phyloP scores from a whole-genome alignment of 352 stramenopile genomes.

The Globisporangium ultimum region DNA sequence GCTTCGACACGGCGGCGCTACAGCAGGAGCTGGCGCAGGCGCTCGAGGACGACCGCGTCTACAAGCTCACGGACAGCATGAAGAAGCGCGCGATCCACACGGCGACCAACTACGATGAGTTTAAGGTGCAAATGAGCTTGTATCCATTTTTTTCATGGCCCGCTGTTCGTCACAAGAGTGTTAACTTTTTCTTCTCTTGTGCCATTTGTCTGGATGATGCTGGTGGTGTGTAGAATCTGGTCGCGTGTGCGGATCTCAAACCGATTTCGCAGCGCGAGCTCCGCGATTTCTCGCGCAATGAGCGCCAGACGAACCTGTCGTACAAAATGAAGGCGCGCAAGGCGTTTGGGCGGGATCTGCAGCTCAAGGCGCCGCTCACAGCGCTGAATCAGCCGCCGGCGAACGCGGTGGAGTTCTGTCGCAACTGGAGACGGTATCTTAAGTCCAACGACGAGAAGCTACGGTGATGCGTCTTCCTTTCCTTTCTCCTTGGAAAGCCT shows the following conservation, averaged over 20 bases:
- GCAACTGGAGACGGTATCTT: conserved; percentile 69
- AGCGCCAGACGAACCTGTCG: conserved; percentile 61
- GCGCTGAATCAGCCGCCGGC: conserved; percentile 29
- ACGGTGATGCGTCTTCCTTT: conserved; percentile 14
- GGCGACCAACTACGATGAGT: conserved; percentile 81
- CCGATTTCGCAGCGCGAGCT: conserved; percentile 76
- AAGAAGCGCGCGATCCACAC: conserved; percentile 89
- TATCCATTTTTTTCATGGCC: neutral
- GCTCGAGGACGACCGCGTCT: conserved; percentile 78
- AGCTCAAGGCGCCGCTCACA: conserved; percentile 19
- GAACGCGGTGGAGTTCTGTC: conserved; percentile 57
- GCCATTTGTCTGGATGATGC: conserved; percentile 1
- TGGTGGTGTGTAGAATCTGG: conserved; percentile 52
- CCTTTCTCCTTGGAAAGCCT: neutral
- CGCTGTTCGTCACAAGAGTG: neutral
- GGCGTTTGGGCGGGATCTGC: conserved; percentile 20
- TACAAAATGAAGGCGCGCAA: conserved; percentile 45
- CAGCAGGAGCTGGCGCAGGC: conserved; percentile 68
- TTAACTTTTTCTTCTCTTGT: too few species aligned
- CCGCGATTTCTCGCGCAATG: conserved; percentile 40
- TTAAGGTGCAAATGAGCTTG: conserved; percentile 45
- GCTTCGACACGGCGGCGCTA: conserved; percentile 71
- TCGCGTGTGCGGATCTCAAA: conserved; percentile 81
- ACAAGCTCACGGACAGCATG: conserved; percentile 83
- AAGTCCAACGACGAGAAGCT: conserved; percentile 53